Conservation (phyloP, 2,329 filamentous ascomycete species). For the Dactylellina cionopaga region DNA sequence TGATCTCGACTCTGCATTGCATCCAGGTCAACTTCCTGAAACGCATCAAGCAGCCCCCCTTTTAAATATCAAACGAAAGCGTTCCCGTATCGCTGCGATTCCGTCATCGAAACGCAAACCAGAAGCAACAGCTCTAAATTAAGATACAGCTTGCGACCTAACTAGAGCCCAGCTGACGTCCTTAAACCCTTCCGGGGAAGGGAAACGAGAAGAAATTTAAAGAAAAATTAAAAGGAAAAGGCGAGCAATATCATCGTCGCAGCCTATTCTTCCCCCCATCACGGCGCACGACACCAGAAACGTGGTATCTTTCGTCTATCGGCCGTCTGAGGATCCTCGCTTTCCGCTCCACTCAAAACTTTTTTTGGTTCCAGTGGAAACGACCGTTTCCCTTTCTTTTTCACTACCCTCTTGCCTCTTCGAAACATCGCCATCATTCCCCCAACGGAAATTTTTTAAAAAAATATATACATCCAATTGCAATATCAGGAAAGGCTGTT, state of each 20-base stretch:
- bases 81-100: slow-evolving; percentile 43
- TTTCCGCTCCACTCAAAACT: slow-evolving; percentile 6
- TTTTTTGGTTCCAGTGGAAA: slow-evolving; percentile 21
- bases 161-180: slow-evolving; percentile 9
- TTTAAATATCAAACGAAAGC: slow-evolving; percentile 45
- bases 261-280: slow-evolving; percentile 19
- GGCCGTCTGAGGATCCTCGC: slow-evolving; percentile 15
- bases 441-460: not conserved
- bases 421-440: too few relatives aligned
- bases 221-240: slow-evolving; percentile 1
- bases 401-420: slow-evolving; percentile 9
- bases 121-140: slow-evolving; percentile 45
- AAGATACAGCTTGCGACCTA: slow-evolving; percentile 39
- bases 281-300: slow-evolving; percentile 48
- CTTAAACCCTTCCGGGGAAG: slow-evolving; percentile 6
- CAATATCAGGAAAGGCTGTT: slow-evolving; percentile 18
- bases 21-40: slow-evolving; percentile 45
- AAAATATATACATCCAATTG: slow-evolving; percentile 31
- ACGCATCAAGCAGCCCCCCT: slow-evolving; percentile 46
- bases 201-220: too few relatives aligned
- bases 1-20: slow-evolving; percentile 22
- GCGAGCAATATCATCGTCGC: slow-evolving; percentile 2
- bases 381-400: not conserved
- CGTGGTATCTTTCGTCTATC: slow-evolving; percentile 46
- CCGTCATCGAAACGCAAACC: slow-evolving; percentile 51